These are phyloP conservation scores for Rhynchosporium graminicola DNA, from an alignment of 2,329 filamentous ascomycete genomes.

Conservation along the genomic window DNA sequence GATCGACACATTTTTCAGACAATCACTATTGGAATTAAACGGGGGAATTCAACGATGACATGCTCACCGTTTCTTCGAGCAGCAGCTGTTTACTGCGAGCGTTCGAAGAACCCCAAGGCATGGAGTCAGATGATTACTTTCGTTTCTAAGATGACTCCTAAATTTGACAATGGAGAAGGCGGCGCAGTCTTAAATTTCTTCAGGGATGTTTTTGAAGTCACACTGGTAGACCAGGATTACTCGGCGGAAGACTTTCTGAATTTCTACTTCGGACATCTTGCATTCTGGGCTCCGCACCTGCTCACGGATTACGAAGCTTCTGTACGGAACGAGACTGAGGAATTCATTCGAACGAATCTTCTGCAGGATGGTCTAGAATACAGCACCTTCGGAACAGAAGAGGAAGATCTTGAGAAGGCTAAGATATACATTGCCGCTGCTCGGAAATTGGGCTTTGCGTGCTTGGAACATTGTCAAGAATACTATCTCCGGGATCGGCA, in stretches of 20 bases:
- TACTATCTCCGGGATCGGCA: slow-evolving; percentile 34
- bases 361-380: slow-evolving; percentile 25
- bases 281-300: slow-evolving; percentile 52
- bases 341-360: slow-evolving; percentile 33
- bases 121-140: slow-evolving; percentile 30
- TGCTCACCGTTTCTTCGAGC: slow-evolving; percentile 38
- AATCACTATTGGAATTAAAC: slow-evolving; percentile 37
- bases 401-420: slow-evolving; percentile 24
- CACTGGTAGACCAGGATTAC: slow-evolving; percentile 39
- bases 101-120: slow-evolving; percentile 30
- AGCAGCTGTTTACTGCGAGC: slow-evolving; percentile 37
- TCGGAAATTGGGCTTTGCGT: slow-evolving; percentile 35
- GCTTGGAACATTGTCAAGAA: slow-evolving; percentile 38
- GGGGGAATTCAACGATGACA: slow-evolving; percentile 19
- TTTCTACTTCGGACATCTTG: slow-evolving; percentile 44
- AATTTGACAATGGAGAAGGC: slow-evolving; percentile 37
- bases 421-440: slow-evolving; percentile 21
- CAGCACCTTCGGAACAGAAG: slow-evolving; percentile 23
- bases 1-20: slow-evolving; percentile 52
- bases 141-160: slow-evolving; percentile 31
- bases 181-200: slow-evolving; percentile 40
- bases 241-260: slow-evolving; percentile 41
- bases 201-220: slow-evolving; percentile 31
- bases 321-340: slow-evolving; percentile 47
- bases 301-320: slow-evolving; percentile 51